phyloP scores from a whole-genome alignment of 163 green algal genomes.

The Chlamydomonas reinhardtii region DNA sequence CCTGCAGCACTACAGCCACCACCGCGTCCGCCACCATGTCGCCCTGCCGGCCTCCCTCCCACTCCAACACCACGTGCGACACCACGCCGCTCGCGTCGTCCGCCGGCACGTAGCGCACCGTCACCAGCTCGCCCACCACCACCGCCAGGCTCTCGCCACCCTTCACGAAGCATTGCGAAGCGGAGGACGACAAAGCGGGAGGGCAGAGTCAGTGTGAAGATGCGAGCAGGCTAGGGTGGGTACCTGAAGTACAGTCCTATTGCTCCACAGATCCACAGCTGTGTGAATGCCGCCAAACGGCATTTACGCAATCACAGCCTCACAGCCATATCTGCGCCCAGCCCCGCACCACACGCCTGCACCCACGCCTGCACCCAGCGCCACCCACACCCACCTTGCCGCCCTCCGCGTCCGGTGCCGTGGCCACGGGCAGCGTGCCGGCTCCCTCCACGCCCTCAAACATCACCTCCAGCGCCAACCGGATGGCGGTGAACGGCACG shows the following conservation, averaged over 20 bases:
- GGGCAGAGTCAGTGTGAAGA: too few species aligned
- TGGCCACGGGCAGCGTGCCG: constrained; percentile 61
- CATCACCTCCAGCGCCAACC: constrained; percentile 92
- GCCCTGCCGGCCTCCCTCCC: constrained; percentile 75
- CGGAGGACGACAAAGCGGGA: too few species aligned
- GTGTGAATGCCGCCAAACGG: too few species aligned
- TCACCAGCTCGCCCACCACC: constrained; percentile 79
- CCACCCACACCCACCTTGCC: constrained; percentile 8
- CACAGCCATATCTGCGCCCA: too few species aligned
- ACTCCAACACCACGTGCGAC: constrained; percentile 84
- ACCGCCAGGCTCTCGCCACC: constrained; percentile 50
- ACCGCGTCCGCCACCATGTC: constrained; percentile 93
- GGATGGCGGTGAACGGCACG: constrained; percentile 54
- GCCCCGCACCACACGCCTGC: too few species aligned
- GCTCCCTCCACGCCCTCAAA: constrained; percentile 89
- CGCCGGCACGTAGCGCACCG: constrained; percentile 70
- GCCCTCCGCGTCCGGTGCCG: background rate
- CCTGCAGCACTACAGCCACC: constrained; percentile 86
- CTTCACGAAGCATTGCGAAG: too few species aligned
- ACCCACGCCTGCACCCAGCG: too few species aligned
- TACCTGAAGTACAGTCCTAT: too few species aligned
- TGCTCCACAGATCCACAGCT: too few species aligned
- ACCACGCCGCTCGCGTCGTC: constrained; percentile 13
- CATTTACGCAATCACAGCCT: too few species aligned
- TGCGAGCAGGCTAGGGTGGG: too few species aligned